Conservation (phyloP, 768 basidiomycete genomes). For the Suillus tomentosus region DNA sequence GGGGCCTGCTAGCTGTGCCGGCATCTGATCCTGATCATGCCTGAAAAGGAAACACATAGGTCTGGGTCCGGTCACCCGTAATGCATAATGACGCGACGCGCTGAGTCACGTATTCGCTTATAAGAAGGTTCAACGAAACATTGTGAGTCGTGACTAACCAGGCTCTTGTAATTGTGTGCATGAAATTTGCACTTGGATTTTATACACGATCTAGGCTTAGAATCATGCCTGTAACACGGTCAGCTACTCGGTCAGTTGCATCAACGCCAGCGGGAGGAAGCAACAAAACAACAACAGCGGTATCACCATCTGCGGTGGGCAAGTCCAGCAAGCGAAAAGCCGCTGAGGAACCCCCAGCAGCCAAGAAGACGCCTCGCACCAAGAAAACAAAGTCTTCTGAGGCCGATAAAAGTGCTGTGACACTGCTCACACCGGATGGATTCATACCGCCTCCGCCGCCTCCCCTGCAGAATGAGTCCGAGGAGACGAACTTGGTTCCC, state of each 20-base stretch:
- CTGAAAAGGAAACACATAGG: not conserved
- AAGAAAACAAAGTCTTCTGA: slow-evolving; percentile 11
- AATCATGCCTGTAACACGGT: slow-evolving; percentile 40
- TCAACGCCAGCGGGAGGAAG: slow-evolving; percentile 11
- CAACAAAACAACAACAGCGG: slow-evolving; percentile 8
- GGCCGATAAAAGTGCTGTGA: not conserved
- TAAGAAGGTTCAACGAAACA: not conserved
- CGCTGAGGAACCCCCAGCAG: not conserved
- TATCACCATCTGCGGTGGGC: not conserved
- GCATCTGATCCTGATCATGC: not conserved
- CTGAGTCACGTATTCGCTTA: not conserved
- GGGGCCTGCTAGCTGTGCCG: not conserved
- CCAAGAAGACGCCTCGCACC: slow-evolving; percentile 9
- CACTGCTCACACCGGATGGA: not conserved
- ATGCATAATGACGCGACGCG: not conserved
- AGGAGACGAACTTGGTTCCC: slow-evolving; percentile 51
- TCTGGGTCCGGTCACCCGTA: not conserved
- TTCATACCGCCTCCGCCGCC: slow-evolving; percentile 11
- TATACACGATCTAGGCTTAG: not conserved
- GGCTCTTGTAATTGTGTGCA: not conserved
- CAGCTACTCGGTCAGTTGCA: slow-evolving; percentile 25
- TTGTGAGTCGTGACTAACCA: not conserved
- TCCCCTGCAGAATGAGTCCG: slow-evolving; percentile 9
- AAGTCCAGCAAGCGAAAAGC: slow-evolving; percentile 26
- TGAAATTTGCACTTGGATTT: not conserved